These are phyloP conservation scores for Wickerhamomyces pijperi DNA, from an alignment of 805 yeast genomes.

Conservation along the genomic window DNA sequence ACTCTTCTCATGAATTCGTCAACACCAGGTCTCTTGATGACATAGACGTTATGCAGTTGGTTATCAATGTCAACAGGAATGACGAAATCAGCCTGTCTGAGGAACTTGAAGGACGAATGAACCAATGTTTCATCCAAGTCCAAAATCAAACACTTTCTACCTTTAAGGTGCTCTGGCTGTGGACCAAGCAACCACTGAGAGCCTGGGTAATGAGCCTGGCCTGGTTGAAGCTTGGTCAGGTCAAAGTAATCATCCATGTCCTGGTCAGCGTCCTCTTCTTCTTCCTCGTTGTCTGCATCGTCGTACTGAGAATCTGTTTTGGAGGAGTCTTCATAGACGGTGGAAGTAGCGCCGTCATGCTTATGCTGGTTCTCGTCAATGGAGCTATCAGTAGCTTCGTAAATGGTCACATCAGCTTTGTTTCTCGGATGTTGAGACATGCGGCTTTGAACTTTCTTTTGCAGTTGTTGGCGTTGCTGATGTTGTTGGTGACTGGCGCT, in stretches of 20 bases:
- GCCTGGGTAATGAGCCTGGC: constrained; percentile 48
- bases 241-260: constrained; percentile 35
- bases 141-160: constrained; percentile 76
- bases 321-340: constrained; percentile 3
- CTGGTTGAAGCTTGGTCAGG: constrained; percentile 56
- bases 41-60: constrained; percentile 88
- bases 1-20: constrained; percentile 81
- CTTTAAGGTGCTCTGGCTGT: constrained; percentile 34
- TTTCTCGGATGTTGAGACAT: not conserved
- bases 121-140: constrained; percentile 96
- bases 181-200: constrained; percentile 59
- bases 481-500: not conserved
- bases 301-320: not conserved
- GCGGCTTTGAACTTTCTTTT: not conserved
- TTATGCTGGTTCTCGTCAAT: constrained; percentile 1
- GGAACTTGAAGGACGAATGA: constrained; percentile 86
- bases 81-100: constrained; percentile 90
- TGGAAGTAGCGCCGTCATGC: constrained; percentile 2
- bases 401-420: constrained; percentile 18
- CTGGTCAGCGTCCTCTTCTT: constrained; percentile 17
- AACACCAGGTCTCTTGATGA: constrained; percentile 95
- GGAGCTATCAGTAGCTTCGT: constrained; percentile 18
- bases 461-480: not conserved
- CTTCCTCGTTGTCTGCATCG: constrained; percentile 7
- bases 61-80: constrained; percentile 95